Base-by-base conservation (phyloP, 139 green algal species). In the Klebsormidium nitens region DNA sequence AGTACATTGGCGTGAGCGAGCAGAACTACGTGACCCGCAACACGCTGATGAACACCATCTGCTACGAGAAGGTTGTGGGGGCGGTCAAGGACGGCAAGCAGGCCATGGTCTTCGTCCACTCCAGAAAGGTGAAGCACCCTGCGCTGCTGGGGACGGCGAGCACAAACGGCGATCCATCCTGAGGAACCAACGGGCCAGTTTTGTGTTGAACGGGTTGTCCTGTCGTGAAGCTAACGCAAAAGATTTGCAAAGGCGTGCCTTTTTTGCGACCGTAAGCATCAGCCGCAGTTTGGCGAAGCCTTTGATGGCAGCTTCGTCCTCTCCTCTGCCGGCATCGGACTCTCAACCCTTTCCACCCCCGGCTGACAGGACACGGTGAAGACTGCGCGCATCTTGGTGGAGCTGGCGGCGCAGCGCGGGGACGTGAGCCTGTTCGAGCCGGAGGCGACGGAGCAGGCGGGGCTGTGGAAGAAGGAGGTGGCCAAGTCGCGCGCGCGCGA, bases 51-150 rank as follows among this genome's bases (percentile, higher is more conserved):
- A 85, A 91, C 60, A 86, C 96, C 36, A 84, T 97, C n/a, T 85
- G 71, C 44, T 97, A 92, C 67, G 57, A 91, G 26, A 96, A 96
- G 85, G 89, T 93, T 31, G 55, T 85, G 1, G 87, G 92, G 47
- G 82, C 81, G 39, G 66, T 98, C 28, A 86, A 83, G 76, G 72
- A 72, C 4, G 94, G 91, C 36, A 81, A 96, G 75, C 94, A 98
- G 76, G 92, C 88, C 26, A 99, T 99, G 94, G 90, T 99, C 66
- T 99, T 99, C 78, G 94, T 99, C 48, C 93, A 99, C 82, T 91
- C 81, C 39, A 86, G 94, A 40, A 99, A 99, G n/a, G n/a, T n/a
- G n/a, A n/a, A n/a, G n/a, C n/a, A n/a, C n/a, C n/a, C n/a, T n/a
- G n/a, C n/a, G n/a, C n/a, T n/a, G n/a, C n/a, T n/a, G n/a, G n/a